Conservation (phyloP, 345 rosid genomes). For the Schrenkiella parvula region DNA sequence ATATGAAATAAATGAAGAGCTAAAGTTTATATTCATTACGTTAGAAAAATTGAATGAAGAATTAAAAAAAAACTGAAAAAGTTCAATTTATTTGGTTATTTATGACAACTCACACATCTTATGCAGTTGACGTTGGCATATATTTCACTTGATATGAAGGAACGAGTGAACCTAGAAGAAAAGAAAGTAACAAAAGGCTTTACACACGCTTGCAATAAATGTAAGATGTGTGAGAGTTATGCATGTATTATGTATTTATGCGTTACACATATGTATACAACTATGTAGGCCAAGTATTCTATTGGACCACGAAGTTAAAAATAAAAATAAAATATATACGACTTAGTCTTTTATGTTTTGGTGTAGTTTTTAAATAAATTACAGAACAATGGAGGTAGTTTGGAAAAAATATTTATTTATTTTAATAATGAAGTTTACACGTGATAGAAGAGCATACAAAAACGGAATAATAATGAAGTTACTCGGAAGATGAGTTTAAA, state of each 20-base stretch:
- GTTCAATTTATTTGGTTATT: conserved; percentile 3
- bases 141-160: conserved; percentile 20
- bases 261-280: not conserved
- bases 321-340: too few species aligned
- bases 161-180: not conserved
- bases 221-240: not conserved
- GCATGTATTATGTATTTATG: not conserved
- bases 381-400: not conserved
- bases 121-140: conserved; percentile 7
- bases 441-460: not conserved
- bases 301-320: not conserved
- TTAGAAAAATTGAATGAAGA: not conserved
- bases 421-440: not conserved
- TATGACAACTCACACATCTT: conserved; percentile 21
- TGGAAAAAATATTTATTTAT: too few species aligned
- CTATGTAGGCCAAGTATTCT: conserved; percentile 6
- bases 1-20: conserved; percentile 11
- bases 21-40: conserved; percentile 4
- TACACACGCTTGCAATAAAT: conserved; percentile 24
- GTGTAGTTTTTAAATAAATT: not conserved
- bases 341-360: not conserved
- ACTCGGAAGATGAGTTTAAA: not conserved
- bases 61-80: not conserved
- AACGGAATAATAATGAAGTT: not conserved
- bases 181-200: conserved; percentile 1